phyloP scores from a whole-genome alignment of 176 grass and related monocot species.

The Musa schizocarpa region DNA sequence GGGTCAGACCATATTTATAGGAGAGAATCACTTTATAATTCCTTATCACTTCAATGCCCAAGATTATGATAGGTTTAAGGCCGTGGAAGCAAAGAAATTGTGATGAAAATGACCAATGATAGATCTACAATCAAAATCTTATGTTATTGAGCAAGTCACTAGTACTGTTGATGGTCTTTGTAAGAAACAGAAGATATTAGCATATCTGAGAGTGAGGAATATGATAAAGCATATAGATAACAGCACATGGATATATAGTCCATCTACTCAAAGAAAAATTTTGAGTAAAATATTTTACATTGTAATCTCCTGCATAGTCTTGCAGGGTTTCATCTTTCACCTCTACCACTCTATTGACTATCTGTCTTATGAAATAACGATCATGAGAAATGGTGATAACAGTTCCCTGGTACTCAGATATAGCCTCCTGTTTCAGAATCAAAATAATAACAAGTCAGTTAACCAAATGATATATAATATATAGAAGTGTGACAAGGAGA shows the following conservation, averaged over 20 bases:
- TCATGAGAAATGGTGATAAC: constrained; percentile 98
- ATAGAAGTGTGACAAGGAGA: background rate
- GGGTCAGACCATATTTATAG: no score
- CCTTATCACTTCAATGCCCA: no score
- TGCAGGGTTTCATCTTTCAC: constrained; percentile 71
- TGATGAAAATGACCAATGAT: no score
- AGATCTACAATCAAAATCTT: no score
- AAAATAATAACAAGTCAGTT: constrained; percentile 4
- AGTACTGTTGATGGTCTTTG: no score
- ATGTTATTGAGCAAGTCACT: no score
- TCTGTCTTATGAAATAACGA: constrained; percentile 89
- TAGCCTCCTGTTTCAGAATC: constrained; percentile 60
- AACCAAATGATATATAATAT: background rate
- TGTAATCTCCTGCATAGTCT: constrained; percentile 94
- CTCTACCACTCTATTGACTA: constrained; percentile 92
- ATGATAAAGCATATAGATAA: background rate
- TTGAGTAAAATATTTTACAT: constrained; percentile 40
- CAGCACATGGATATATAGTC: background rate
- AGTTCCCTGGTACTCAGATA: constrained; percentile 80
- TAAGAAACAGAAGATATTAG: no score
- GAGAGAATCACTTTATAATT: no score
- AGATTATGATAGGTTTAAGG: no score
- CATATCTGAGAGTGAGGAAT: no score
- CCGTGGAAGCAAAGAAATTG: no score
- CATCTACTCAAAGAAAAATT: background rate